Conservation (phyloP, 352 stramenopile genomes). For the Phytophthora megakarya region DNA sequence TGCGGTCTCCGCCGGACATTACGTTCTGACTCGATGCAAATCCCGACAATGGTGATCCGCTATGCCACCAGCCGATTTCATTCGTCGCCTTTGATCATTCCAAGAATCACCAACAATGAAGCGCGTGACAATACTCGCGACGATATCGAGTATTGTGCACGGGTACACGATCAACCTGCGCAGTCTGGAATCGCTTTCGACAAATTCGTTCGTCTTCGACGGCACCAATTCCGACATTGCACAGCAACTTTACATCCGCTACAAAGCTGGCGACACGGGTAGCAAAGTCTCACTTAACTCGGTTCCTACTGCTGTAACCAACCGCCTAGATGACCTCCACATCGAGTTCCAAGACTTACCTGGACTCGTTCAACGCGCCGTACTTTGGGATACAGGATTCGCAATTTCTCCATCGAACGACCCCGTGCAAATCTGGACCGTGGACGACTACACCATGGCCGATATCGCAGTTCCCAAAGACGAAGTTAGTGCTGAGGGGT, state of each 20-base stretch:
- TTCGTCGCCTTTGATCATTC: constrained; percentile 28
- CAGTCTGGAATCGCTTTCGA: constrained; percentile 9
- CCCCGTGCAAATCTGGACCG: constrained; percentile 29
- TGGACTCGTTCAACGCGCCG: constrained; percentile 35
- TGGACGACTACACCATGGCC: constrained; percentile 28
- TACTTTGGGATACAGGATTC: constrained; percentile 47
- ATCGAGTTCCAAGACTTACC: constrained; percentile 25
- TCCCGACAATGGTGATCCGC: constrained; percentile 3
- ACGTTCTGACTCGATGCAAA: constrained; percentile 30
- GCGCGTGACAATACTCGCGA: neutral
- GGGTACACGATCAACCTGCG: constrained; percentile 5
- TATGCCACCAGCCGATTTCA: constrained; percentile 10
- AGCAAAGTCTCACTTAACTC: constrained; percentile 11
- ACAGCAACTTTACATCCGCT: constrained; percentile 35
- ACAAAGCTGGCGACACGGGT: constrained; percentile 21
- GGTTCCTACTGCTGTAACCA: constrained; percentile 10
- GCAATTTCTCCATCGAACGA: constrained; percentile 23
- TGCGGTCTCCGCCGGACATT: neutral
- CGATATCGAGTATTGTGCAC: neutral
- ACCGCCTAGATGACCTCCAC: constrained; percentile 10
- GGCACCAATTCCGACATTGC: constrained; percentile 43
- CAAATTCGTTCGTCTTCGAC: constrained; percentile 34
- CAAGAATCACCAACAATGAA: constrained; percentile 1
- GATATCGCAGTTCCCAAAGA: constrained; percentile 27
- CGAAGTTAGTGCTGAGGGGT: constrained; percentile 17